Evolutionary conservation across 805 yeast species (phyloP).

Genomic region (Candida takata): DNA sequence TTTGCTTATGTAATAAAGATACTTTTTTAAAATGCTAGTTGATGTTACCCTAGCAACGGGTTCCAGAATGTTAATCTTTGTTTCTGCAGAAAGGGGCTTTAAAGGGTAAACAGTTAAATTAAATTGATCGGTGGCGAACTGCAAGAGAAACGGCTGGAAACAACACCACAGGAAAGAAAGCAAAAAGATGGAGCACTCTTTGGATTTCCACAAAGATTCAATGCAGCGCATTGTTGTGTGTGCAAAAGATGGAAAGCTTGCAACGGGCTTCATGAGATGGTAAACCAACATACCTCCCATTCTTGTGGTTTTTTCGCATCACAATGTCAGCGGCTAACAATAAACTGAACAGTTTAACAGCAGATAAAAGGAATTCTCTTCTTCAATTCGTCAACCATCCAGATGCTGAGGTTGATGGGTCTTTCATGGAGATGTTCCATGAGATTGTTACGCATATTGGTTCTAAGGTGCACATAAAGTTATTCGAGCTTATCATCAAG

Average conservation of each 20-base stretch:
- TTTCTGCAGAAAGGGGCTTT: no score
- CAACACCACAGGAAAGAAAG: no score
- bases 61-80: no score
- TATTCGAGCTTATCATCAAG: slow-evolving; percentile 19
- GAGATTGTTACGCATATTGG: slow-evolving; percentile 9
- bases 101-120: no score
- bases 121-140: no score
- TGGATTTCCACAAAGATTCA: slow-evolving; percentile 8
- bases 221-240: slow-evolving; percentile 4
- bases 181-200: slow-evolving; percentile 4
- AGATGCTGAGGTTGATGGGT: slow-evolving; percentile 5
- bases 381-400: slow-evolving; percentile 8
- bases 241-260: slow-evolving; percentile 1
- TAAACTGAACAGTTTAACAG: slow-evolving; percentile 5
- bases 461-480: slow-evolving; percentile 7
- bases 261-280: slow-evolving; percentile 1
- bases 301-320: not conserved
- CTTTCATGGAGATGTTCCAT: slow-evolving; percentile 10
- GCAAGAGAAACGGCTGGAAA: no score
- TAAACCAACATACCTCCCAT: not conserved
- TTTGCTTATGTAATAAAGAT: no score
- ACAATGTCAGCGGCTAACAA: slow-evolving; percentile 11
- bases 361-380: slow-evolving; percentile 4
- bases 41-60: no score
- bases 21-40: no score